These are phyloP conservation scores for Pythium oligandrum DNA, from an alignment of 352 stramenopile genomes.

Conservation along the genomic window DNA sequence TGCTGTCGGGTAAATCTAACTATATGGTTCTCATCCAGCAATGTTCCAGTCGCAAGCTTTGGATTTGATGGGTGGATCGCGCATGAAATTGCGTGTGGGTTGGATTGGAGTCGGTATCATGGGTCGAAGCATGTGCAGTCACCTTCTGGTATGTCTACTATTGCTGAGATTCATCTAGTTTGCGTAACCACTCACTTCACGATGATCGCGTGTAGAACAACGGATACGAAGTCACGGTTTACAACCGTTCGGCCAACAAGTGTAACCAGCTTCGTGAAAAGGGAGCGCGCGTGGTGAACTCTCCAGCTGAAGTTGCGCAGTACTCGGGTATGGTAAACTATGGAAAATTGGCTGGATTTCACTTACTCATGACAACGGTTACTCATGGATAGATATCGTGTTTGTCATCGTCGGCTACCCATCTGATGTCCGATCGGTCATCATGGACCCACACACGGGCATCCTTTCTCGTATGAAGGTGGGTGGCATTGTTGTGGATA, in stretches of 20 bases:
- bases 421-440: constrained; percentile 73
- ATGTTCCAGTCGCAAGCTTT: constrained; percentile 57
- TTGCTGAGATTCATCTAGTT: neutral
- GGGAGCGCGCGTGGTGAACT: constrained; percentile 64
- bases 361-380: neutral
- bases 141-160: constrained; percentile 64
- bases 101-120: constrained; percentile 89
- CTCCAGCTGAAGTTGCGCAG: constrained; percentile 73
- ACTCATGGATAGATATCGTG: constrained; percentile 63
- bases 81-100: constrained; percentile 69
- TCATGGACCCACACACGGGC: constrained; percentile 61
- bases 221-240: constrained; percentile 83
- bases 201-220: constrained; percentile 37
- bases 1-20: neutral
- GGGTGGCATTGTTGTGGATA: constrained; percentile 86
- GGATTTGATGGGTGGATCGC: constrained; percentile 48
- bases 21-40: constrained; percentile 15
- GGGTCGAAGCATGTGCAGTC: constrained; percentile 85
- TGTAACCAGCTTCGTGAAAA: constrained; percentile 73
- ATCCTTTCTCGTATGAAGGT: constrained; percentile 67
- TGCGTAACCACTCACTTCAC: neutral
- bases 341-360: too few species aligned
- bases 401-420: constrained; percentile 89
- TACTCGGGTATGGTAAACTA: constrained; percentile 38
- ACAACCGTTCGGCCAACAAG: constrained; percentile 82